A percentile compares a stretch with the other conserved stretches of the same genome.
Conservation (phyloP, 257 asterid genomes). For the Sherardia arvensis region DNA sequence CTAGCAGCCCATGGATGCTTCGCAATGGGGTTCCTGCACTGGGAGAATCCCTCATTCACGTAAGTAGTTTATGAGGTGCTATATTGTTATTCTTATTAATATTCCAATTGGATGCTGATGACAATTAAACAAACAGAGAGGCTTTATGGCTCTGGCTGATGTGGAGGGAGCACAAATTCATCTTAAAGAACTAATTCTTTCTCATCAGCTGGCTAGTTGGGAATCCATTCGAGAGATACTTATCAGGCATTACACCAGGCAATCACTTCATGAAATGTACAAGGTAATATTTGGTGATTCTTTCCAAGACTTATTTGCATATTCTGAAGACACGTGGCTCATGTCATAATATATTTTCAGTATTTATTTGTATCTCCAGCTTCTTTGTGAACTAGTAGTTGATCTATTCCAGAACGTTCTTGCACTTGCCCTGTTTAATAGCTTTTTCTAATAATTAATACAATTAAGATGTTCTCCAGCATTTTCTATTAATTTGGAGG, state of each 20-base stretch:
- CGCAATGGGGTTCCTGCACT: constrained; percentile 80
- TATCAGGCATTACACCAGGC: constrained; percentile 73
- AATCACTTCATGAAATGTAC: constrained; percentile 91
- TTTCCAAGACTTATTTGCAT: not conserved
- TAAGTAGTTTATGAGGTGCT: constrained; percentile 27
- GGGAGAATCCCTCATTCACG: constrained; percentile 92
- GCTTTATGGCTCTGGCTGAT: constrained; percentile 97
- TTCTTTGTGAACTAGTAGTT: not conserved
- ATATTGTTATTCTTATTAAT: not conserved
- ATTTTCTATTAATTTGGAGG: not conserved
- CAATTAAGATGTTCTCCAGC: not conserved
- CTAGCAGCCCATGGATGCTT: constrained; percentile 94
- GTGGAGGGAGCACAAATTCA: constrained; percentile 94
- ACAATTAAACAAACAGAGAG: constrained; percentile 46
- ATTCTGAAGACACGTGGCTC: not conserved
- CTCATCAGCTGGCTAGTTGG: constrained; percentile 97
- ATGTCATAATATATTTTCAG: not conserved
- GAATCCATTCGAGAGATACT: constrained; percentile 86
- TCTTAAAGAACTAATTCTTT: constrained; percentile 65
- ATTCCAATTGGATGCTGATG: not conserved
- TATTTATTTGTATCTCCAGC: not conserved
- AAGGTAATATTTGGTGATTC: constrained; percentile 42
- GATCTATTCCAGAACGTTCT: not conserved
- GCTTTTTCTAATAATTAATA: not conserved
- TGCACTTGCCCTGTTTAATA: not conserved